Conservation (phyloP, 228 moss, liverwort and hornwort genomes). For the Sphagnum fallax region DNA sequence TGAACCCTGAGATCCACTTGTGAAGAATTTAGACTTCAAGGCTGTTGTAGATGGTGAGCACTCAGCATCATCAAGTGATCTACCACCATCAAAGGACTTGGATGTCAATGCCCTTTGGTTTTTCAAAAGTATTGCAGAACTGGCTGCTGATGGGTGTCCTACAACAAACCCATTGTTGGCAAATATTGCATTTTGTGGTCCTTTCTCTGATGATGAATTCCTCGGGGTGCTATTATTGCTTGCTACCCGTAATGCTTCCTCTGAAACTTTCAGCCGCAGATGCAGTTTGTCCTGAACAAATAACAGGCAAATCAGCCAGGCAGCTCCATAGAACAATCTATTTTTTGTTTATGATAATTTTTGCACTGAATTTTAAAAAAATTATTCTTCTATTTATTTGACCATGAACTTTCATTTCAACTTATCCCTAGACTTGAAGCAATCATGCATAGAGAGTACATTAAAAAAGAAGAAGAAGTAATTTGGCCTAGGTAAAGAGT, state of each 20-base stretch:
- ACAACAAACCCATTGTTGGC: constrained; percentile 43
- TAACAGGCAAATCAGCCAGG: background rate
- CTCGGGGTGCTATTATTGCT: constrained; percentile 56
- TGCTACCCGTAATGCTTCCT: constrained; percentile 73
- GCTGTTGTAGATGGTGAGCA: constrained; percentile 68
- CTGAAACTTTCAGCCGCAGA: constrained; percentile 88
- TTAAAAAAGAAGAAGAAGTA: background rate
- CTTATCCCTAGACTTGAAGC: background rate
- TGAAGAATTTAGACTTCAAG: constrained; percentile 65
- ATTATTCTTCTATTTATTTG: background rate
- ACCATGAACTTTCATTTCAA: background rate
- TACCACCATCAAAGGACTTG: constrained; percentile 97
- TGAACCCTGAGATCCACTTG: constrained; percentile 9
- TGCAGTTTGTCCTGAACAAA: constrained; percentile 87
- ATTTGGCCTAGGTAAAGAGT: too few species aligned
- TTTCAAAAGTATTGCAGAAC: constrained; percentile 48
- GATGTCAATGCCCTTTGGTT: constrained; percentile 77
- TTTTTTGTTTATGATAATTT: background rate
- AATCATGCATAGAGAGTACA: background rate
- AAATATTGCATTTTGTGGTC: constrained; percentile 60
- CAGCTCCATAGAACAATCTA: background rate
- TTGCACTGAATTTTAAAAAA: background rate
- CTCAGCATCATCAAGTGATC: constrained; percentile 53
- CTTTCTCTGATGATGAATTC: constrained; percentile 29
- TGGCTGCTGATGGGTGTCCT: constrained; percentile 70